Evolutionary conservation across 345 rosid genomes (phyloP).

Genomic region (Hibiscus trionum): DNA sequence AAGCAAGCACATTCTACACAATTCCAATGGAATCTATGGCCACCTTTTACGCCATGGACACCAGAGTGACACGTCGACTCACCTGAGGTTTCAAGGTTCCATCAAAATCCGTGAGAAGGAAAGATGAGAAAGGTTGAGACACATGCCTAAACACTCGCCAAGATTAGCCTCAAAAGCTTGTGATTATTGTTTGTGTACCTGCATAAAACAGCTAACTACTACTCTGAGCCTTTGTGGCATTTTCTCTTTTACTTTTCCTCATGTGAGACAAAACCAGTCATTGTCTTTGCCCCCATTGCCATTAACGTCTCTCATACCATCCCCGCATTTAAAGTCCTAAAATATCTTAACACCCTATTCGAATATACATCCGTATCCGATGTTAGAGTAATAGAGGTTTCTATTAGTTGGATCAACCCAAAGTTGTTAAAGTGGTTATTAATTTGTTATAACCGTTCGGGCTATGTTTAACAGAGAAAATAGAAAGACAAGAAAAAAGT

Average conservation of each 20-base stretch:
- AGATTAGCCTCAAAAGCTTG: neutral
- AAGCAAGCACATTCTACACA: neutral
- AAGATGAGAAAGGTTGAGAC: slow-evolving; percentile 13
- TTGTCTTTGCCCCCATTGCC: slow-evolving; percentile 9
- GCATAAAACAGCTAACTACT: neutral
- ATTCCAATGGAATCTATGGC: neutral
- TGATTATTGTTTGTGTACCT: neutral
- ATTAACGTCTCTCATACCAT: neutral
- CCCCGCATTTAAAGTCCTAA: neutral
- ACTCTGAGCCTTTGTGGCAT: neutral
- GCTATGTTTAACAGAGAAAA: too few relatives aligned
- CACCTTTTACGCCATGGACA: slow-evolving; percentile 8
- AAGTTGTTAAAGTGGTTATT: too few relatives aligned
- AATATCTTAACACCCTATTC: neutral
- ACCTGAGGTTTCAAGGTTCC: neutral
- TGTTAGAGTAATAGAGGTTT: too few relatives aligned
- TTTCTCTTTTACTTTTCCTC: neutral
- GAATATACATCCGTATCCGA: too few relatives aligned
- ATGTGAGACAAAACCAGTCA: slow-evolving; percentile 14
- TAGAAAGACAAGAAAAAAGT: too few relatives aligned
- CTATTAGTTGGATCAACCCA: too few relatives aligned
- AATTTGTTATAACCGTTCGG: too few relatives aligned
- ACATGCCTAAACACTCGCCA: neutral
- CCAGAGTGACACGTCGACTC: slow-evolving; percentile 16
- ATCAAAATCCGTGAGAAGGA: slow-evolving; percentile 12